Base-by-base conservation (phyloP, 2,329 filamentous ascomycete genomes). In the Aureobasidium subglaciale region DNA sequence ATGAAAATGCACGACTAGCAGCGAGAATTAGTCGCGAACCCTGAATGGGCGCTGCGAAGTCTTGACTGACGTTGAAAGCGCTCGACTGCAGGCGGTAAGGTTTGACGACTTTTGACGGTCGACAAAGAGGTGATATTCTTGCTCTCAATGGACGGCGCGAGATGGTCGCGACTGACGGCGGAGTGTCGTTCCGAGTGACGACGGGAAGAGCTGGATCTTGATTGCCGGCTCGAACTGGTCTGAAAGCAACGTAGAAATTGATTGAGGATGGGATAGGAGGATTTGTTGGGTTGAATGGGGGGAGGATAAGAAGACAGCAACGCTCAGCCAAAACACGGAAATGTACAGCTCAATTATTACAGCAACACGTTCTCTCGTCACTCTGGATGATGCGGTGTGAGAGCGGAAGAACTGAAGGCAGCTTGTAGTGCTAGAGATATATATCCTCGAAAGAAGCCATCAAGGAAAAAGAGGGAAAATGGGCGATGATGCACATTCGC, bases 401-500 rank as follows among this genome's bases (percentile, higher is more conserved):
- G 37, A 25, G 22, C 8, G 9, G 34, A 20, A 29, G 13, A n/a
- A 27, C n/a, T 18, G 38, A 37, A 16, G 27, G 32, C 34, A 20
- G 46, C 29, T 27, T 29, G 34, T 22, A 27, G 6, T 20, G 29
- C 40, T 27, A 16, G 11, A 50, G 46, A 34, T 37, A 50, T 50
- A 50, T 50, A 48, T 27, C 46, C 34, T 27, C 10, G n/a, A 50
- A 24, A n/a, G 29, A 38, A n/a, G n/a, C n/a, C n/a, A n/a, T 13
- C 46, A 50, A 20, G 46, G 24, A 50, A 50, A 9, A 24, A 4
- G n/a, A n/a, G n/a, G 40, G 5, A 20, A 15, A n/a, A 48, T 27
- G 46, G 18, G 18, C 46, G 32, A 50, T 50, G 46, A 50, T 50
- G 46, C 32, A 34, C 46, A 34, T 20, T 50, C 34, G 22, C n/a